Conservation (phyloP, 1,284 basidiomycete species). For the Apiotrichum veenhuisii region DNA sequence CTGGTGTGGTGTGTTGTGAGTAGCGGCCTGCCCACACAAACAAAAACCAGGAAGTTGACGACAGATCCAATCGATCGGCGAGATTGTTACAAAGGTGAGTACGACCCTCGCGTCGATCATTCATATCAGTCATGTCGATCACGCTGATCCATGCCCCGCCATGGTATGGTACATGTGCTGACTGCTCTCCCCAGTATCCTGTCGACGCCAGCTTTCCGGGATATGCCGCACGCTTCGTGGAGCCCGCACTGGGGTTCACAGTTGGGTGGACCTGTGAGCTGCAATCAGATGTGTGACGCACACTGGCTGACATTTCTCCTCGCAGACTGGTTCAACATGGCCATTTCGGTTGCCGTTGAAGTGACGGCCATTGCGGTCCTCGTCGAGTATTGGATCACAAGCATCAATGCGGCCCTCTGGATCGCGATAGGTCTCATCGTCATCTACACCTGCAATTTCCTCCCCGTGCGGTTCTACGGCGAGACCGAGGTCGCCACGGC, state of each 20-base stretch:
- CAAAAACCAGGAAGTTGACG: neutral
- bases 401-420: conserved; percentile 64
- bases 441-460: conserved; percentile 4
- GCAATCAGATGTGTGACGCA: no score
- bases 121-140: neutral
- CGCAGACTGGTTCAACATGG: conserved; percentile 64
- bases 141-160: no score
- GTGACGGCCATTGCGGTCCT: conserved; percentile 70
- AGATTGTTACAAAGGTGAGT: conserved; percentile 6
- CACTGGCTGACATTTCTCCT: neutral
- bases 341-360: conserved; percentile 68
- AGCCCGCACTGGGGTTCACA: conserved; percentile 72
- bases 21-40: neutral
- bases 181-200: conserved; percentile 5
- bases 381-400: conserved; percentile 64
- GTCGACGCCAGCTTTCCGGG: conserved; percentile 17
- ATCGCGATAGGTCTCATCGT: conserved; percentile 64
- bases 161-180: no score
- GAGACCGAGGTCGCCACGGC: conserved; percentile 52
- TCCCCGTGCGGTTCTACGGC: conserved; percentile 28
- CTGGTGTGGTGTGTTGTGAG: conserved; percentile 16
- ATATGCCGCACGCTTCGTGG: conserved; percentile 27
- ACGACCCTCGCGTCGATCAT: neutral
- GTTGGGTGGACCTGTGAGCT: conserved; percentile 67
- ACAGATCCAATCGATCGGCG: conserved; percentile 15